A percentile compares a stretch with the other conserved stretches of the same genome.
These are phyloP conservation scores for Penicillium psychrofluorescens DNA, from an alignment of 495 filamentous ascomycete genomes.

Conservation along the genomic window DNA sequence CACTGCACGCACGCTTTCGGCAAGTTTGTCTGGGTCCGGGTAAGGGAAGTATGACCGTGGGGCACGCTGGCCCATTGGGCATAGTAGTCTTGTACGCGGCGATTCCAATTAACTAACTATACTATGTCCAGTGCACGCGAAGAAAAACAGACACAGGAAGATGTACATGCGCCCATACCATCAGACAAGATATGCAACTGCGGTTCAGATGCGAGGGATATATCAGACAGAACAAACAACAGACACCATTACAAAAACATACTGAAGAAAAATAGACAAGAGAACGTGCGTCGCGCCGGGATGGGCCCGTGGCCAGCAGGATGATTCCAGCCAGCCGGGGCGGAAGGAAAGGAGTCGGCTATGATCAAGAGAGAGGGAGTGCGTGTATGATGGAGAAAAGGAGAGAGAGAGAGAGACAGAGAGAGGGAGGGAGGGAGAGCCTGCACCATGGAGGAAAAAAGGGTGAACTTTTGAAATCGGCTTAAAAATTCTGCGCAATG, in stretches of 20 bases:
- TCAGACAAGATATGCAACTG: slow-evolving; percentile 9
- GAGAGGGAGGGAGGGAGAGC: background rate
- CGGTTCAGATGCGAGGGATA: slow-evolving; percentile 18
- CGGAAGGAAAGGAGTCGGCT: slow-evolving; percentile 18
- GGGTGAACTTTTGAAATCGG: background rate
- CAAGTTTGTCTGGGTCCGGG: no score
- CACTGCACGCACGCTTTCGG: no score
- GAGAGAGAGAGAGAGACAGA: background rate
- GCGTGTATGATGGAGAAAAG: background rate
- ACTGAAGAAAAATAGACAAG: slow-evolving; percentile 2
- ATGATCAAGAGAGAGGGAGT: slow-evolving; percentile 2
- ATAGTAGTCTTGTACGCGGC: no score
- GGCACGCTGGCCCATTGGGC: no score
- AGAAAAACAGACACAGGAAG: background rate
- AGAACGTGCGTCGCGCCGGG: slow-evolving; percentile 22
- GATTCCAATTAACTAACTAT: no score
- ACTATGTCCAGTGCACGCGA: background rate
- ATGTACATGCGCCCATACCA: background rate
- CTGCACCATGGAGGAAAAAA: background rate
- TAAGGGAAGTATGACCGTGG: no score
- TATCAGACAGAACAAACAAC: slow-evolving; percentile 13
- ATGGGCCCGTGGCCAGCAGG: background rate
- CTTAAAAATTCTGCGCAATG: slow-evolving; percentile 95
- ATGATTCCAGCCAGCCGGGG: background rate
- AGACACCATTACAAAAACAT: background rate